Evolutionary conservation across 2,329 filamentous ascomycete genomes (phyloP), one percentile per base, ranked within the genome.

Genomic region (Leptosphaerulina australis): DNA sequence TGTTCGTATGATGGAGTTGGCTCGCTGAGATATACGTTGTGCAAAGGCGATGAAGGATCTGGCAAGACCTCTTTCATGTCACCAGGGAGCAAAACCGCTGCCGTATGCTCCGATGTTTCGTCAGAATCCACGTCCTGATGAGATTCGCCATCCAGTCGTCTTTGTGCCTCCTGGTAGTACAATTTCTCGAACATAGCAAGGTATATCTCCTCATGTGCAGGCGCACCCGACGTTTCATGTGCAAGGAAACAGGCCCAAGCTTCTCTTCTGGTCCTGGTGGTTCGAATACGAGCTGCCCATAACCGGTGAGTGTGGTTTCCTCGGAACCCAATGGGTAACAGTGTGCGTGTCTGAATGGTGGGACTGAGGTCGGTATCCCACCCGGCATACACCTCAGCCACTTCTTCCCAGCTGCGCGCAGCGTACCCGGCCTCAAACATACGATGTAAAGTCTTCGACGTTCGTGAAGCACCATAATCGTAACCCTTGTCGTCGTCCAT

Each of bases 211-310:
- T 70, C 55, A 44, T 71, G 68, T n/a, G 70, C 61, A 8, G 64
- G 66, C 26, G 71, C 58, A 7, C 64, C 67, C 11, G 73, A 70
- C 17, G 78, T 73, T 62, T 83, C 76, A 52, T 79, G 83, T 4
- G 81, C 77, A 31, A 84, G 67, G 63, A 85, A 87, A 54, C 81
- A 84, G 17, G 83, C 83, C 84, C 84, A 87, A 5, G 84, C 83
- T 70, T 87, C 84, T 53, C 82, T 77, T 36, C 82, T 69, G 3
- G 84, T 86, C 26, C 84, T 76, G 9, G 84, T 87, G 17, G 82
- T 77, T 35, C 75, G 74, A 43, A 87, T 81, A 9, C 84, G 77
- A 24, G 81, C 82, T 48, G 76, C 76, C 84, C 84, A 87, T 5
- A 56, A 29, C 14, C 34, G 47, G 21, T 52, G 22, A 24, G 12